These are phyloP conservation scores for Nakaseomyces uthaithaninus DNA, from an alignment of 1,139 yeast genomes.

Conservation along the genomic window DNA sequence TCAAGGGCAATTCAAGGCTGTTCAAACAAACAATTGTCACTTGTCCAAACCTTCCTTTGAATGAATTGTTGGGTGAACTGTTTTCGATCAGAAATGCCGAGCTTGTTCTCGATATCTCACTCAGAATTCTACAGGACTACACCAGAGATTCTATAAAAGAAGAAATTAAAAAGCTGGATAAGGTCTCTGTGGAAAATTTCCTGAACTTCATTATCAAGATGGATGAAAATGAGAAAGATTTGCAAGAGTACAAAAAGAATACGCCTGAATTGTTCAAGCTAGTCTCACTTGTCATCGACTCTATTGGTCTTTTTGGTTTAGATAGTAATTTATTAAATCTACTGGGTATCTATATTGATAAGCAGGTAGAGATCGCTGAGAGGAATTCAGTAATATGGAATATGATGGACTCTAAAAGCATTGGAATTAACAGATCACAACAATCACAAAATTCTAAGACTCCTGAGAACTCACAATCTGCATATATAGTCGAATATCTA, in stretches of 20 bases:
- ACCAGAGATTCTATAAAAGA: slow-evolving; percentile 29
- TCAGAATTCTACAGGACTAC: slow-evolving; percentile 56
- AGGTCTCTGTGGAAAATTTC: slow-evolving; percentile 29
- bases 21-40: slow-evolving; percentile 76
- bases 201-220: slow-evolving; percentile 27
- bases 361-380: slow-evolving; percentile 27
- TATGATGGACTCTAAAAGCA: slow-evolving; percentile 23
- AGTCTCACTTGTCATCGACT: slow-evolving; percentile 29
- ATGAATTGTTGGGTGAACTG: slow-evolving; percentile 56
- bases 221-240: slow-evolving; percentile 12
- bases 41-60: slow-evolving; percentile 59
- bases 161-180: slow-evolving; percentile 27
- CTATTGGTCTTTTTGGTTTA: slow-evolving; percentile 31
- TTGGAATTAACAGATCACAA: not conserved
- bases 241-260: slow-evolving; percentile 16
- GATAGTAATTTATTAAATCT: slow-evolving; percentile 23
- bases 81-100: slow-evolving; percentile 48
- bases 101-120: slow-evolving; percentile 60
- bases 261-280: slow-evolving; percentile 29
- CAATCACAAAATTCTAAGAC: not conserved
- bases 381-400: slow-evolving; percentile 29
- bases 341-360: slow-evolving; percentile 24
- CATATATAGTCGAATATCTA: slow-evolving; percentile 7
- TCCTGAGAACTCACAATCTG: slow-evolving; percentile 5
- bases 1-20: slow-evolving; percentile 49